Conservation (phyloP, 768 basidiomycete genomes). For the Leccinum subtestaceum region DNA sequence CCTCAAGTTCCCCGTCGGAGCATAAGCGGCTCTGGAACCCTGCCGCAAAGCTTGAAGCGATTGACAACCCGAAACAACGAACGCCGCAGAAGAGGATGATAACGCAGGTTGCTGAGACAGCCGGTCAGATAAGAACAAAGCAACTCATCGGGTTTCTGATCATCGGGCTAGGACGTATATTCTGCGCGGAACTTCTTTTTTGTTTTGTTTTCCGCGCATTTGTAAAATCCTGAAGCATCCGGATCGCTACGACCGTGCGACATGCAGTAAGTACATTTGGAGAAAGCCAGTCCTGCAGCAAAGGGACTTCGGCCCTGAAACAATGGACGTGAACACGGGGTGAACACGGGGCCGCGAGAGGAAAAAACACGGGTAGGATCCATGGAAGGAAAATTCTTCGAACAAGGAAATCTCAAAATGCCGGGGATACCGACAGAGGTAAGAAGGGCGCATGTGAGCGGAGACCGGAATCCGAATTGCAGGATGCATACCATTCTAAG, state of each 20-base stretch:
- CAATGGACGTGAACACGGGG: neutral
- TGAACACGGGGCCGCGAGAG: neutral
- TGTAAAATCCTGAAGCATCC: neutral
- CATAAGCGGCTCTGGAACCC: slow-evolving; percentile 1
- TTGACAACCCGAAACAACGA: slow-evolving; percentile 5
- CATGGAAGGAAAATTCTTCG: neutral
- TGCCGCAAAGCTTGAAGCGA: slow-evolving; percentile 1
- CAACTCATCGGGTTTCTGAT: neutral
- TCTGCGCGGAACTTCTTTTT: slow-evolving; percentile 1
- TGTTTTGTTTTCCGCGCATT: neutral
- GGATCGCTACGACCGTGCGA: slow-evolving; percentile 1
- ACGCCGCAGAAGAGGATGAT: neutral
- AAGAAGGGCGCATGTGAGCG: neutral
- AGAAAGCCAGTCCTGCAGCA: neutral
- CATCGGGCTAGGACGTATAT: neutral
- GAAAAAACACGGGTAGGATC: neutral
- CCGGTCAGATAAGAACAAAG: neutral
- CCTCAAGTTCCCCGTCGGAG: slow-evolving; percentile 4
- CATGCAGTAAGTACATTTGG: neutral
- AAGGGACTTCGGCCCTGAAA: neutral
- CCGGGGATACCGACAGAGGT: neutral
- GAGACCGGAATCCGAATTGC: neutral
- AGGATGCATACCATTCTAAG: neutral
- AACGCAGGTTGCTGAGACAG: neutral
- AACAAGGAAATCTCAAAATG: neutral